Evolutionary conservation across 306 rosid species (phyloP), one percentile per base, ranked within the genome.

Genomic region (Begonia loranthoides): DNA sequence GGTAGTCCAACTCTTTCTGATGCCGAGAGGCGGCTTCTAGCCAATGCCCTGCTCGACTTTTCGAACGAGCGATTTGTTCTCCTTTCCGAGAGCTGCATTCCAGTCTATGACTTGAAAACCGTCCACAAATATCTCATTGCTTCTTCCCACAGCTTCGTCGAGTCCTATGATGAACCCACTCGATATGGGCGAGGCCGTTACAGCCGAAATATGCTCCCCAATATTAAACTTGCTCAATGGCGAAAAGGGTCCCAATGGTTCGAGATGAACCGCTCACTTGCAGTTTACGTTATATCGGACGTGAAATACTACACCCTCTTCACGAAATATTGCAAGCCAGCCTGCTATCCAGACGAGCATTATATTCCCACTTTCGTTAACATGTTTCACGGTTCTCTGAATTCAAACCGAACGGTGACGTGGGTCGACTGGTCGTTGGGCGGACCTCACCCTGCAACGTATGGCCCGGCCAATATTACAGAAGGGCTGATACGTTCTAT

Each of bases 271-370:
- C 95, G 92, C 11, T 52, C 54, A 6, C 50, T 86, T 4, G 87
- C 94, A 13, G 66, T 83, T 43, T 19, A 62, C 24, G 19, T 80
- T 36, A 66, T 86, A 59, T 68, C 87, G 0, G 95, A 90, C 59
- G 70, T 73, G 49, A 65, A 41, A 52, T 86, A 78, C 66, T 82
- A 57, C 66, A 48, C 65, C 55, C 76, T 76, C 61, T 90, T 90
- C 58, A 60, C 83, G 39, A 86, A 70, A 52, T 80, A 76, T 56
- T 90, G 99, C 22, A 72, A 74, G 65, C 99, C 99, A 36, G 92
- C 99, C 46, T 90, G 96, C 71, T 83, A 83, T 67, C 99, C 99
- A 0, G 99, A 90, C 48, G 95, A 90, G 44, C 94, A 90, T 67
- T 90, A 82, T 70, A 41, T 90, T 60, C 88, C 95, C 10, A 90